Conservation (phyloP, 805 yeast species). For the Metschnikowia chrysomelidarum region DNA sequence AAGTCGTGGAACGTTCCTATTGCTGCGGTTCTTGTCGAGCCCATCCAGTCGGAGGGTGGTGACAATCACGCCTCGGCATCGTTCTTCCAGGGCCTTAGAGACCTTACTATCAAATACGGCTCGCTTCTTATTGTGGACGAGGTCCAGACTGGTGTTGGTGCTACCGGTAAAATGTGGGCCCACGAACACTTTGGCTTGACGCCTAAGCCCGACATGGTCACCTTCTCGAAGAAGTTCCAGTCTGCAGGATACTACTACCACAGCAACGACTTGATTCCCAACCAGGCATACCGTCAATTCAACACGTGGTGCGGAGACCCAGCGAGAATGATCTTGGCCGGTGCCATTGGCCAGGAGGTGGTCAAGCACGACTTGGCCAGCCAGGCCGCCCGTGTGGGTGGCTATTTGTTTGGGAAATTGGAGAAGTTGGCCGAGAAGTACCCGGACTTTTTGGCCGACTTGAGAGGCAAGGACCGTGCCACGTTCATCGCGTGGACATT, state of each 20-base stretch:
- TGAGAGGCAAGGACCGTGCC: conserved; percentile 74
- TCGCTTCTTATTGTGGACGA: conserved; percentile 78
- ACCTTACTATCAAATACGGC: conserved; percentile 66
- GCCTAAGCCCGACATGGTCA: conserved; percentile 79
- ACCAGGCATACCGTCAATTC: conserved; percentile 82
- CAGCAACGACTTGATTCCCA: conserved; percentile 70
- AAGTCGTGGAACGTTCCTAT: conserved; percentile 70
- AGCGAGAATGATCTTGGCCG: conserved; percentile 71
- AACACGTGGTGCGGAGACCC: conserved; percentile 96
- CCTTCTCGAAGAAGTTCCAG: conserved; percentile 87
- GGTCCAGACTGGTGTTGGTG: conserved; percentile 90
- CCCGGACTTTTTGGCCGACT: conserved; percentile 51
- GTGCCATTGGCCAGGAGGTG: conserved; percentile 68
- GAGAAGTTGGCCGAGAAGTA: conserved; percentile 50
- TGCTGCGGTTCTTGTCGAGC: conserved; percentile 89
- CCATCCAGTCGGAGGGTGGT: conserved; percentile 90
- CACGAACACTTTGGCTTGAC: conserved; percentile 80
- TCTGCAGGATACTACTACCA: conserved; percentile 85
- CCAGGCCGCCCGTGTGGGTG: conserved; percentile 61
- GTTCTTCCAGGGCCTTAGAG: conserved; percentile 82
- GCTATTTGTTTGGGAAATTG: conserved; percentile 58
- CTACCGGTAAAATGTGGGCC: conserved; percentile 84
- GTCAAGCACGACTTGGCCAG: conserved; percentile 56
- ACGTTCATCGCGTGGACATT: conserved; percentile 84
- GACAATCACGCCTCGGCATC: conserved; percentile 79